Evolutionary conservation across 148 eudicot genomes (phyloP), one percentile per base, ranked within the genome.

Genomic region (Euryodendron excelsum): DNA sequence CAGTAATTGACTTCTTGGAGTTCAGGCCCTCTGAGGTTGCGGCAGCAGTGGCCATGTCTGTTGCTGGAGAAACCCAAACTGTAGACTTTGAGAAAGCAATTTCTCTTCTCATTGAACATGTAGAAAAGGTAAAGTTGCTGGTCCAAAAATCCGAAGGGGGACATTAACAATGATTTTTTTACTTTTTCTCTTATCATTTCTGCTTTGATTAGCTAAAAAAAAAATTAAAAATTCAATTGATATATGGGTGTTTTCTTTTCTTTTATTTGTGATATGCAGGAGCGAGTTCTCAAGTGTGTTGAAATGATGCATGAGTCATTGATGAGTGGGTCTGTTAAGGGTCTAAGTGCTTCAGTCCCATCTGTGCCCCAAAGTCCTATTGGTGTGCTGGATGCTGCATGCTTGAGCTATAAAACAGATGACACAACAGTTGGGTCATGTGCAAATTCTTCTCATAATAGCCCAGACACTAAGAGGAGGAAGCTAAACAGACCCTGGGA

Each of bases 1-100:
- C 87, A 93, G 97, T 88, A 33, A 91, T 90, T 85, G 93, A 91
- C 73, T 90, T 86, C 81, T 89, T 96, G 89, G 91, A 96, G 84
- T 96, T 90, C 91, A 93, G 75, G 88, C 90, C 98, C 62, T 93
- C 97, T 82, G 98, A 93, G 78, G 85, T 96, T 78, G 97, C 98
- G 85, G 98, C 99, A 85, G 94, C 94, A 85, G 98, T 90, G 85
- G 91, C 97, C 56, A 76, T 93, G 55, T 85, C 83, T 87, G 91
- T 90, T 62, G 82, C 85, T 74, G 81, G 69, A 53, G 91, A 89
- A 85, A 83, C 80, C 56, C 86, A 87, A 86, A 81, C 84, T 78
- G 78, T 80, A 58, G 91, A 90, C 78, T 74, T 81, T 77, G 88
- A 87, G 66, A 86, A 85, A 79, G 80, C 89, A 80, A 44, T 89